Evolutionary conservation across 495 filamentous ascomycete genomes (phyloP), one percentile per base, ranked within the genome.

Genomic region (Diplogelasinospora grovesii): DNA sequence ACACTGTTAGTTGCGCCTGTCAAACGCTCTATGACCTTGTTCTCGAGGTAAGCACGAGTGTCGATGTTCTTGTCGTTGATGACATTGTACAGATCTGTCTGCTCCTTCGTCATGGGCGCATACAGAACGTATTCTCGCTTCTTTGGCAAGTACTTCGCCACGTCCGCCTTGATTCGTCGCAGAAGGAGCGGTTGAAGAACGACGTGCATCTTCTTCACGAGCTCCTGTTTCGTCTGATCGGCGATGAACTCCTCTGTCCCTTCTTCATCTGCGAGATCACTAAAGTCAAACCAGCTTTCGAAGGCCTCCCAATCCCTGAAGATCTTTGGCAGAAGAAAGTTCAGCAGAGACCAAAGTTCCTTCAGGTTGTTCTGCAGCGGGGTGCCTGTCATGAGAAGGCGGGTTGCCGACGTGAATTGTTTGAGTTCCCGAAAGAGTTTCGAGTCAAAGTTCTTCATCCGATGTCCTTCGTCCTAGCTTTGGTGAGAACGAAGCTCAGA

Each of bases 41-140:
- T 75, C 50, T 98, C 90, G 14, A 98, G 68, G 43, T 89, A 89
- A 5, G 79, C 65, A 18, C 89, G 74, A 5, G 86, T 86, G 48
- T 78, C 74, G 5, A 56, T 50, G 16, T 80, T 82, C 37, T 85
- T 85, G 46, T 86, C 82, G 28, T 79, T 75, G 40, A 95, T 86
- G 18, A 79, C 86, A 29, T 86, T 81, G 54, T 98, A 97, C 5
- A 97, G 67, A 39, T 95, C 92, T 22, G 87, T 83, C 52, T 98
- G 92, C 41, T 84, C 83, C 11, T 80, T 68, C 0, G 87, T 94
- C 48, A 98, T 74, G 0, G 89, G 92, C 4, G 92, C 89, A 44
- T 85, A 97, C 5, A 98, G 64, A 14, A 98, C 82, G 55, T 98
- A 98, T 59, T 98, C 92, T 23, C 92, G 78, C 66, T 98, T 98